A percentile compares a stretch with the other conserved stretches of the same genome.
Evolutionary conservation across 352 stramenopile species (phyloP).

Genomic region (Pythium sp.): DNA sequence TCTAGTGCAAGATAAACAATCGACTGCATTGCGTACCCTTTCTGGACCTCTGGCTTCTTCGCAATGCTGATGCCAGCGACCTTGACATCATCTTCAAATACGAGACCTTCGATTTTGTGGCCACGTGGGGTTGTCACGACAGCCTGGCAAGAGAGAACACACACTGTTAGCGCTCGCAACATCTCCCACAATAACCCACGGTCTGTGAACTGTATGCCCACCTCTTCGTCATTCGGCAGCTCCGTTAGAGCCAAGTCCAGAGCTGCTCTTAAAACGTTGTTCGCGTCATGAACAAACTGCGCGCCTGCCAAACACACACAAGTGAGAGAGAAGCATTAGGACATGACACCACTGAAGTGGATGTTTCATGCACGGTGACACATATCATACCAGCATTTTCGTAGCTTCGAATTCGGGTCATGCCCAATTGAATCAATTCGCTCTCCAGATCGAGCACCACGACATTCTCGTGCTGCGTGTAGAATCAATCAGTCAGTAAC

Average conservation of each 20-base stretch:
- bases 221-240: constrained; percentile 79
- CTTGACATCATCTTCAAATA: constrained; percentile 79
- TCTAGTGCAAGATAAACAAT: background rate
- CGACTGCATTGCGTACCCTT: constrained; percentile 24
- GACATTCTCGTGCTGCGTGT: constrained; percentile 76
- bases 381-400: constrained; percentile 47
- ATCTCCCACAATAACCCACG: background rate
- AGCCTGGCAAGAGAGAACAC: constrained; percentile 31
- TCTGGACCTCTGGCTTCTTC: constrained; percentile 44
- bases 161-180: background rate
- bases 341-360: background rate
- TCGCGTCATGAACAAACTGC: constrained; percentile 72
- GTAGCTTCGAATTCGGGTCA: constrained; percentile 76
- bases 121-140: constrained; percentile 73
- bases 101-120: constrained; percentile 66
- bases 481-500: background rate
- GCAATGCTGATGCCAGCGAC: constrained; percentile 68
- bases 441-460: constrained; percentile 83
- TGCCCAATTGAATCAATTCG: constrained; percentile 80
- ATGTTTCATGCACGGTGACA: background rate
- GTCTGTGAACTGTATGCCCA: constrained; percentile 14
- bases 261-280: constrained; percentile 63
- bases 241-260: constrained; percentile 75
- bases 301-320: constrained; percentile 24
- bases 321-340: background rate